These are phyloP conservation scores for Vickermania ingenoplastis DNA, from an alignment of 208 protist genomes.

Conservation along the genomic window DNA sequence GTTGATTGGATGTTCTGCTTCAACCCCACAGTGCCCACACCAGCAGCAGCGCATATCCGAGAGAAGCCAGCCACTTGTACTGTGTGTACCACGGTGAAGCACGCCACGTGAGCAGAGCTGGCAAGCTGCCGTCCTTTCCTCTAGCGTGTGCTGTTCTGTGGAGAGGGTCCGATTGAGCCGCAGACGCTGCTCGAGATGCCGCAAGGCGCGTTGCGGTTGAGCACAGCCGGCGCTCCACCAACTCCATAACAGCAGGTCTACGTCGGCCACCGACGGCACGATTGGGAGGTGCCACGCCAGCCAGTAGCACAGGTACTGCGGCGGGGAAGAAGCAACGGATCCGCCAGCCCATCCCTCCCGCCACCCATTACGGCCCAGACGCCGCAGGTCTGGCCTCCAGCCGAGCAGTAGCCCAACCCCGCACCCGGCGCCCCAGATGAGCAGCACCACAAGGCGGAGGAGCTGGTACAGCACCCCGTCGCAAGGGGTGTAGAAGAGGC, in stretches of 20 bases:
- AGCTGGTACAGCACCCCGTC: background rate
- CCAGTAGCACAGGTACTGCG: background rate
- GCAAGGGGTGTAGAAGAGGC: conserved; percentile 6
- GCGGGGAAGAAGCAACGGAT: too few relatives aligned
- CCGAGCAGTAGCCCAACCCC: too few relatives aligned
- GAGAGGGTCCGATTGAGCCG: too few relatives aligned
- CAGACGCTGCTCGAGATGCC: conserved; percentile 14
- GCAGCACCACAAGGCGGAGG: background rate
- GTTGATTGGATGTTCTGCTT: too few relatives aligned
- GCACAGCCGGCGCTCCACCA: conserved; percentile 17
- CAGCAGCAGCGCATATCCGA: conserved; percentile 1
- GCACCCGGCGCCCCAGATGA: background rate
- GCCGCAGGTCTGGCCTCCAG: too few relatives aligned
- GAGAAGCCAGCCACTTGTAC: conserved; percentile 20
- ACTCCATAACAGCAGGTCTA: conserved; percentile 35
- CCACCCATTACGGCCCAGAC: too few relatives aligned
- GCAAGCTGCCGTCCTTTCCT: too few relatives aligned
- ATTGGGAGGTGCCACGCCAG: conserved; percentile 17
- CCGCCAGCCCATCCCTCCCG: too few relatives aligned
- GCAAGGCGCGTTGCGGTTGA: conserved; percentile 22
- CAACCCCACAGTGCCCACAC: background rate
- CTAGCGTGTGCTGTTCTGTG: too few relatives aligned
- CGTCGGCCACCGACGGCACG: conserved; percentile 17
- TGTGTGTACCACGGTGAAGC: conserved; percentile 27
- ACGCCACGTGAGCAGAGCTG: conserved; percentile 32